Evolutionary conservation across 2,329 filamentous ascomycete genomes (phyloP), one percentile per base, ranked within the genome.

Genomic region (Albifimbria verrucaria): DNA sequence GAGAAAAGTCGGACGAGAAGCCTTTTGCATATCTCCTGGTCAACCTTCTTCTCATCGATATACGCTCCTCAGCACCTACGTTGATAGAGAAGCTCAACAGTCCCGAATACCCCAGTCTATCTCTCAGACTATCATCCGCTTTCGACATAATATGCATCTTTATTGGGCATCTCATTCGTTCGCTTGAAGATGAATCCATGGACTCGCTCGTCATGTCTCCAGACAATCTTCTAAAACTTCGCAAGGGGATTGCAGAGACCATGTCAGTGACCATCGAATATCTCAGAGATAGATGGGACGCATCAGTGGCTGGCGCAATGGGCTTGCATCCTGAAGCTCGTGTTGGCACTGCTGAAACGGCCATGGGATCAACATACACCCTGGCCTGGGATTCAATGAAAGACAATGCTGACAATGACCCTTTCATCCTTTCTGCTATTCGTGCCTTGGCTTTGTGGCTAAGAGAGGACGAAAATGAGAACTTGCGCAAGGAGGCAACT

Each of bases 251-350:
- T 49, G 76, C 79, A 1, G 86, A 89, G 61, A 83, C 85, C 3
- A 76, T 88, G 62, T 83, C 82, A 0, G 68, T 85, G 2, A 78
- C 80, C 0, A 77, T 86, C 54, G 86, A 89, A 67, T 86, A 85
- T 64, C 74, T 89, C 2, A 79, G 85, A 41, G 87, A 89, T 62
- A 73, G 86, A n/a, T 89, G 83, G 82, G 86, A 89, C 62, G 82
- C 82, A 4, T 80, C 81, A 2, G 72, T 82, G n/a, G 80, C 83
- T 3, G 85, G 84, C 11, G 80, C 81, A 7, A 77, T 80, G 65
- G 84, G 84, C 3, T 65, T 88, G 7, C 81, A 88, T 60, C 80
- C 79, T 1, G 77, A 80, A 10, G 81, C 82, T 5, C 77, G 82
- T 28, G 55, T 62, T 2, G 72, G 70, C 12, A 69, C 68, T 2